phyloP scores from a whole-genome alignment of 225 moss, liverwort and hornwort genomes.

The Sphagnum contortum region DNA sequence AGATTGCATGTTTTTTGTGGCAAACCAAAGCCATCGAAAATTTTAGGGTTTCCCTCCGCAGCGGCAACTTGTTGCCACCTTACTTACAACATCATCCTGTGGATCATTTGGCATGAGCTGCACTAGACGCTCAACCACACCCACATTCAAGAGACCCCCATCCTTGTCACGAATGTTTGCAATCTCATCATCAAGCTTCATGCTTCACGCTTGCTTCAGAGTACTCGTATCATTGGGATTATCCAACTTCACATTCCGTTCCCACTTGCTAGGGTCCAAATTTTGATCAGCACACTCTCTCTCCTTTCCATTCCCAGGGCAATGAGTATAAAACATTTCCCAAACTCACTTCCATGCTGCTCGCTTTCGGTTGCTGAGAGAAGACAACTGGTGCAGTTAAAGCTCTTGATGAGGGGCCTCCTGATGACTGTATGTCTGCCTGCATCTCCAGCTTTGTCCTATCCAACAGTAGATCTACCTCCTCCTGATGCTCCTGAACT shows the following conservation, averaged over 20 bases:
- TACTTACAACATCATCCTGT: constrained; percentile 66
- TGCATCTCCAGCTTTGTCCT: too few species aligned
- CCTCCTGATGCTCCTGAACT: too few species aligned
- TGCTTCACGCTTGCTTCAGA: constrained; percentile 99
- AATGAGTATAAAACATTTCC: constrained; percentile 61
- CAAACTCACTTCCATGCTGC: constrained; percentile 52
- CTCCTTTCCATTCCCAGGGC: constrained; percentile 83
- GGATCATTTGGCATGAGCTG: constrained; percentile 93
- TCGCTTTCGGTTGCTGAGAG: constrained; percentile 61
- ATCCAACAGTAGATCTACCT: too few species aligned
- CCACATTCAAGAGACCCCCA: constrained; percentile 68
- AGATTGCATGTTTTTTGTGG: constrained; percentile 85
- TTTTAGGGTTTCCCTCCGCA: constrained; percentile 61
- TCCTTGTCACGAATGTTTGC: constrained; percentile 88
- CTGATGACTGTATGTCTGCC: constrained; percentile 93
- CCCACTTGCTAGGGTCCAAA: constrained; percentile 78
- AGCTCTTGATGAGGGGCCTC: constrained; percentile 96
- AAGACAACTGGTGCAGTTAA: constrained; percentile 81
- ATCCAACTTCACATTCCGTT: constrained; percentile 79
- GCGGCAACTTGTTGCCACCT: constrained; percentile 71
- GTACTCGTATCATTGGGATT: constrained; percentile 94
- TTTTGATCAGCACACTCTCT: constrained; percentile 84
- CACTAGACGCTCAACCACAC: constrained; percentile 72
- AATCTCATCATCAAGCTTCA: constrained; percentile 93
- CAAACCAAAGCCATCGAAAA: constrained; percentile 70